Evolutionary conservation across 1,139 yeast species (phyloP).

Genomic region (Pichia sp.): DNA sequence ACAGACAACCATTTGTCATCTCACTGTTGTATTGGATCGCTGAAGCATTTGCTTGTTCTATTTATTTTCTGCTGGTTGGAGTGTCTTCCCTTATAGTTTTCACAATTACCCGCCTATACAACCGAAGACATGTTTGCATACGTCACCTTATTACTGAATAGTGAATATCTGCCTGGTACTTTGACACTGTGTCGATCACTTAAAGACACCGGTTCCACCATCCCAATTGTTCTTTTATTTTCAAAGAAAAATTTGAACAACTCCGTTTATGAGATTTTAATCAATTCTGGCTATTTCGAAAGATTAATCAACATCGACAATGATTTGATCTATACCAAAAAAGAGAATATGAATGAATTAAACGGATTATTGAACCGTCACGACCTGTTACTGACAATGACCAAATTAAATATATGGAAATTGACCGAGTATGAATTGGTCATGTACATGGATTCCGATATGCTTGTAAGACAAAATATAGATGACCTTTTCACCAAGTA

Average conservation of each 20-base stretch:
- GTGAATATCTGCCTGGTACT: constrained; percentile 70
- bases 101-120: too few relatives aligned
- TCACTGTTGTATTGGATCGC: too few relatives aligned
- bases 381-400: constrained; percentile 62
- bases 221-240: constrained; percentile 18
- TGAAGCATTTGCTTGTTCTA: too few relatives aligned
- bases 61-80: too few relatives aligned
- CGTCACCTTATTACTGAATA: constrained; percentile 58
- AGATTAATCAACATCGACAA: constrained; percentile 28
- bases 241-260: constrained; percentile 25
- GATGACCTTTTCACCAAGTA: constrained; percentile 31
- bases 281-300: constrained; percentile 17
- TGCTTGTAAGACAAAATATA: constrained; percentile 48
- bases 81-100: too few relatives aligned
- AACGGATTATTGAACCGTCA: constrained; percentile 48
- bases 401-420: constrained; percentile 71
- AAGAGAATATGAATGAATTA: constrained; percentile 13
- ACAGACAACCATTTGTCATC: too few relatives aligned
- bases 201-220: constrained; percentile 6
- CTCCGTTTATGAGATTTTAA: constrained; percentile 25
- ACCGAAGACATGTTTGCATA: constrained; percentile 34
- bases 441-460: constrained; percentile 77
- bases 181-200: constrained; percentile 48
- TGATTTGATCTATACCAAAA: constrained; percentile 14
- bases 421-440: constrained; percentile 45